phyloP scores from a whole-genome alignment of 305 asterid genomes.

The Lippia alba region DNA sequence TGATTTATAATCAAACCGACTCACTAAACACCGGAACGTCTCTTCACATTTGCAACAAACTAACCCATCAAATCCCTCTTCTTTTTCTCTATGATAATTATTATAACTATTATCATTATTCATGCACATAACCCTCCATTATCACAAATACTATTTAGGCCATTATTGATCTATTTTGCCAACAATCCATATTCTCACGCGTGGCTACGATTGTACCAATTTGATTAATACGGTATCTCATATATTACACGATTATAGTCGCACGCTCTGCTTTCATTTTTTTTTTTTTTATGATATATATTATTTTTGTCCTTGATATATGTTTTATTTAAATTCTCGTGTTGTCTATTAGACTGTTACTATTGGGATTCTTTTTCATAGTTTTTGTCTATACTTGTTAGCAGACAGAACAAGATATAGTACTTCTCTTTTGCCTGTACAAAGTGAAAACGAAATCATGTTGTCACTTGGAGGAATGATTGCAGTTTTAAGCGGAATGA shows the following conservation, averaged over 20 bases:
- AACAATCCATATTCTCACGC: not conserved
- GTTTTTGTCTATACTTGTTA: not conserved
- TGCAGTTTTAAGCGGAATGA: not conserved
- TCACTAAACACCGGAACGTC: no score
- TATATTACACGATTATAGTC: not conserved
- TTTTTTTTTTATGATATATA: no score
- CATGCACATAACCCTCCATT: constrained; percentile 2
- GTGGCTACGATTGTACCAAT: not conserved
- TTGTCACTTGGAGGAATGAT: constrained; percentile 27
- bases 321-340: not conserved
- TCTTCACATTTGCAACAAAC: not conserved
- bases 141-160: not conserved
- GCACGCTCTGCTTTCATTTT: not conserved
- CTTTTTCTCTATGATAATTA: not conserved
- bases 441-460: constrained; percentile 28
- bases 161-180: constrained; percentile 10
- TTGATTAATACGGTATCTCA: not conserved
- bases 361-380: not conserved
- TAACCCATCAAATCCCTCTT: not conserved
- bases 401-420: constrained; percentile 6
- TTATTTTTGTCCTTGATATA: not conserved
- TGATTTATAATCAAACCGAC: no score
- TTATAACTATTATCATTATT: not conserved
- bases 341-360: not conserved
- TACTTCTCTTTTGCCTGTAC: not conserved